Evolutionary conservation across 225 moss, liverwort and hornwort species (phyloP), one percentile per base, ranked within the genome.

Genomic region (Polytrichum formosum): DNA sequence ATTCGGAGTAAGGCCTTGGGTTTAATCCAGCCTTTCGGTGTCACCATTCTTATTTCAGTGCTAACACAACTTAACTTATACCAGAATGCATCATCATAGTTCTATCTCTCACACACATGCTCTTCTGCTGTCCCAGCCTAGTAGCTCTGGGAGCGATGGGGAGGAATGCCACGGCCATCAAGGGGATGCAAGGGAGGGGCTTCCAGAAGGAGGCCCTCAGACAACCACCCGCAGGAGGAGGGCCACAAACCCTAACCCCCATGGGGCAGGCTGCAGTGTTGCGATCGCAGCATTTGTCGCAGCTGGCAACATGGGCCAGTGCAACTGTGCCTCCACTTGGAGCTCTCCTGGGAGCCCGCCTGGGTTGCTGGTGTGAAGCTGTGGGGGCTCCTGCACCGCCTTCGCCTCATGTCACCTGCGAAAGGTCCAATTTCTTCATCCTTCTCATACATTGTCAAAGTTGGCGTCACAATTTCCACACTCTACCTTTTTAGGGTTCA

Each of bases 301-400:
- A 78, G 64, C 67, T 92, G 5, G 91, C 91, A 29, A 79, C 78
- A 7, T 91, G 91, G 91, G 92, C 95, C 27, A 85, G 88, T n/a
- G 76, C 78, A 46, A 71, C 66, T 30, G 84, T 78, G 19, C 78
- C 89, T 0, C 82, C 87, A 59, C 77, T 91, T 4, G 91, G 89
- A 53, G 92, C 92, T 8, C 79, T 89, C 37, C 70, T 86, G 5
- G 87, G 92, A 20, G 70, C 81, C 68, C 86, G 89, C 33, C 77
- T 95, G 28, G 89, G 78, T 6, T 66, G 37, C 61, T 33, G 85
- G n/a, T 81, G 87, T 65, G 82, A 91, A 73, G 71, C 78, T 5
- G 82, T 77, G 0, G 84, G 76, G 23, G 70, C 80, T 54, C 76
- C 75, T 28, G 70, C 80, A 66, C 91, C 87, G 4, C 75, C 82